phyloP scores from a whole-genome alignment of 2,329 filamentous ascomycete species.

The Phoma sp. region DNA sequence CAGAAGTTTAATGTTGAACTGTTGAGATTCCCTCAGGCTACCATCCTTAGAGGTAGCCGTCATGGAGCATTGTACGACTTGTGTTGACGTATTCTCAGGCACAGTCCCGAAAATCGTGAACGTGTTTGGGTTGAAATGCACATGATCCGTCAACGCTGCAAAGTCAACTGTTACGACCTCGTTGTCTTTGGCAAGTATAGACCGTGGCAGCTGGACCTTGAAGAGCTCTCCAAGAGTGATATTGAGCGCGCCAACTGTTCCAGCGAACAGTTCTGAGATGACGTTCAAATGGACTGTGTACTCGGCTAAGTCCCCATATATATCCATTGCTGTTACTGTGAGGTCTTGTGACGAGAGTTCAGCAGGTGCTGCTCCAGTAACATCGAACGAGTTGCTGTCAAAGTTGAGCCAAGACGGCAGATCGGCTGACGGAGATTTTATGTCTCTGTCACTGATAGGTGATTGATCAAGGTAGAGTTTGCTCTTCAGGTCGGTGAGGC shows the following conservation, averaged over 20 bases:
- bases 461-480: slow-evolving; percentile 47
- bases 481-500: slow-evolving; percentile 38
- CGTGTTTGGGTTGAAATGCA: slow-evolving; percentile 56
- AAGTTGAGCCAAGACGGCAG: slow-evolving; percentile 74
- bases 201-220: slow-evolving; percentile 54
- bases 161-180: slow-evolving; percentile 54
- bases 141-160: slow-evolving; percentile 53
- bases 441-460: slow-evolving; percentile 55
- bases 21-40: slow-evolving; percentile 48
- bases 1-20: slow-evolving; percentile 52
- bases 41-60: slow-evolving; percentile 47
- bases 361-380: slow-evolving; percentile 70
- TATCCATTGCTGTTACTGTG: slow-evolving; percentile 65
- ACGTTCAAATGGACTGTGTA: slow-evolving; percentile 60
- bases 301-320: slow-evolving; percentile 65
- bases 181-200: slow-evolving; percentile 50
- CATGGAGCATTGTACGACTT: slow-evolving; percentile 52
- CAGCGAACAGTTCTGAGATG: slow-evolving; percentile 51
- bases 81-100: slow-evolving; percentile 49
- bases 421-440: slow-evolving; percentile 60
- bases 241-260: slow-evolving; percentile 54
- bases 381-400: slow-evolving; percentile 64
- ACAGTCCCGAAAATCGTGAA: slow-evolving; percentile 58
- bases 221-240: slow-evolving; percentile 59
- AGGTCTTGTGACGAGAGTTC: slow-evolving; percentile 67